A percentile compares a stretch with the other conserved stretches of the same genome.
These are phyloP conservation scores for Iris pallida DNA, from an alignment of 116 monocot species.

Conservation along the genomic window DNA sequence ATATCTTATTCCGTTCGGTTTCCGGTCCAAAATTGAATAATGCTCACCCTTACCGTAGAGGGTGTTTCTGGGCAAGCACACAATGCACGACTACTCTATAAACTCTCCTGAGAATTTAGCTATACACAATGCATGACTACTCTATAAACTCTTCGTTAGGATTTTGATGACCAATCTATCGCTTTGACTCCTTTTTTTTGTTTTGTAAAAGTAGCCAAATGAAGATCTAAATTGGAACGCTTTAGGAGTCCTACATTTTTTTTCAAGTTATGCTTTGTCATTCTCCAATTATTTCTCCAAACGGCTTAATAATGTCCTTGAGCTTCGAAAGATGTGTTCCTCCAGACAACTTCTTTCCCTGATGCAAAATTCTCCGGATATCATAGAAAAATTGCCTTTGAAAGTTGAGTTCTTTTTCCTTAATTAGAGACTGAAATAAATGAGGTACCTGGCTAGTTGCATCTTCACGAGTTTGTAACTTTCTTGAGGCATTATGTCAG, in stretches of 20 bases:
- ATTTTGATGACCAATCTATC: too few relatives aligned
- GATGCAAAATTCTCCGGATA: slow-evolving; percentile 59
- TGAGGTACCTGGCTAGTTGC: slow-evolving; percentile 50
- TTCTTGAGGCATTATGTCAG: slow-evolving; percentile 40
- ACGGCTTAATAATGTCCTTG: slow-evolving; percentile 38
- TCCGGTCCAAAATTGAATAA: too few relatives aligned
- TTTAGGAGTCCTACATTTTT: slow-evolving; percentile 37
- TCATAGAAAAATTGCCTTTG: slow-evolving; percentile 62
- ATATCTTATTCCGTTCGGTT: too few relatives aligned
- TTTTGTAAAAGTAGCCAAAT: slow-evolving; percentile 34
- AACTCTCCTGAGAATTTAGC: too few relatives aligned
- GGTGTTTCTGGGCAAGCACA: neutral
- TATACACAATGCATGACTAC: slow-evolving; percentile 1
- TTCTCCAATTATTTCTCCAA: slow-evolving; percentile 55
- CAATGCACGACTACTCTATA: slow-evolving; percentile 2
- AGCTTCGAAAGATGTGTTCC: slow-evolving; percentile 43
- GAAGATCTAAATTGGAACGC: slow-evolving; percentile 46
- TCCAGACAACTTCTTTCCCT: slow-evolving; percentile 67
- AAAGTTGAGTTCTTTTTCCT: slow-evolving; percentile 61
- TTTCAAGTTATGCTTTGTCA: slow-evolving; percentile 37
- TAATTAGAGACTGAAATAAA: slow-evolving; percentile 45
- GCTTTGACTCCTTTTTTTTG: slow-evolving; percentile 39
- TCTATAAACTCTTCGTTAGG: neutral
- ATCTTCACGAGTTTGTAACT: slow-evolving; percentile 83
- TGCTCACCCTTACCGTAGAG: too few relatives aligned